phyloP scores from a whole-genome alignment of 768 basidiomycete species.

The Pholiota conissans region DNA sequence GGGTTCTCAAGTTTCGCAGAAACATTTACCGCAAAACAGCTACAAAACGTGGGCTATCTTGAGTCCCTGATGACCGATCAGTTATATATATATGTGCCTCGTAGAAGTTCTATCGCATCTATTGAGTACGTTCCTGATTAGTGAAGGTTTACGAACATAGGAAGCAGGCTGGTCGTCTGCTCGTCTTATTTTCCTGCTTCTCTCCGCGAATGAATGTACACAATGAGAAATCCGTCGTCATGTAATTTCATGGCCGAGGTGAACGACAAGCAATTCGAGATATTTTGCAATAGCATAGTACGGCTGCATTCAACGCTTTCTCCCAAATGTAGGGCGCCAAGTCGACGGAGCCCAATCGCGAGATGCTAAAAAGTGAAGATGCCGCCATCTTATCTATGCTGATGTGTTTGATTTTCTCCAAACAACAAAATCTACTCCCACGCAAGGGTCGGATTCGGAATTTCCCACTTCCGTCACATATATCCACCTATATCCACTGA shows the following conservation, averaged over 20 bases:
- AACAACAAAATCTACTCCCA: neutral
- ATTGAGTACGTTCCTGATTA: neutral
- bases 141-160: neutral
- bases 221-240: no score
- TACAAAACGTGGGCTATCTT: no score
- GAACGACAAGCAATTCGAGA: no score
- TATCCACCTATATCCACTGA: neutral
- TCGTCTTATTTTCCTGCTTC: neutral
- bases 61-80: neutral
- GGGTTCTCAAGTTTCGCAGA: no score
- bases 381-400: neutral
- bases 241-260: no score
- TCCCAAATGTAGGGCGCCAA: neutral
- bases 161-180: no score
- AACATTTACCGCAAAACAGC: no score
- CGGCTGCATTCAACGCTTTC: no score
- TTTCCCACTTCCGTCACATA: neutral
- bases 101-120: neutral
- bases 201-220: no score
- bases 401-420: neutral
- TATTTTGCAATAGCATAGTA: no score
- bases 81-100: neutral
- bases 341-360: neutral
- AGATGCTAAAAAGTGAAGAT: neutral
- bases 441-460: neutral